These are phyloP conservation scores for Trichomonas vaginalis DNA, from an alignment of 208 protist genomes.

Conservation along the genomic window DNA sequence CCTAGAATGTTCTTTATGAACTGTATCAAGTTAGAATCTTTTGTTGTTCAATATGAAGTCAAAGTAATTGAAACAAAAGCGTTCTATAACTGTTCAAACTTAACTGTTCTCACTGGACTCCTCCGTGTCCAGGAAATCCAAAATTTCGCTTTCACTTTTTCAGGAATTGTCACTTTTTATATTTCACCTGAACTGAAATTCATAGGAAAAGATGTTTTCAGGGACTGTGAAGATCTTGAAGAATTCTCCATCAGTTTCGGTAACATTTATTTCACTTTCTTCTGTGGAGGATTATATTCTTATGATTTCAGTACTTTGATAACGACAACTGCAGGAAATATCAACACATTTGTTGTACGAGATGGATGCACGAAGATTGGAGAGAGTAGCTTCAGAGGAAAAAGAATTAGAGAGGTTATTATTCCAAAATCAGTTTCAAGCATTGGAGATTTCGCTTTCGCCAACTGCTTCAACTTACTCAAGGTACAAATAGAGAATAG, in stretches of 20 bases:
- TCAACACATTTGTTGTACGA: not conserved
- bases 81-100: not conserved
- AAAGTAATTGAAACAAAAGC: not conserved
- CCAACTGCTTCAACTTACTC: not conserved
- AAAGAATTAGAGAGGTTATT: not conserved
- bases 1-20: not conserved
- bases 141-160: not conserved
- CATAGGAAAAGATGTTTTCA: not conserved
- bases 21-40: not conserved
- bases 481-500: not conserved
- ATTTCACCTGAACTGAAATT: not conserved
- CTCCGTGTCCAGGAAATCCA: not conserved
- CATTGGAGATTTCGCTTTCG: not conserved
- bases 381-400: not conserved
- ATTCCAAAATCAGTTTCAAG: not conserved
- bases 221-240: not conserved
- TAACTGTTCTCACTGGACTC: not conserved
- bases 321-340: not conserved
- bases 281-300: not conserved
- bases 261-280: not conserved
- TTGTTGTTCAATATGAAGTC: not conserved
- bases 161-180: not conserved
- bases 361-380: not conserved
- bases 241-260: not conserved
- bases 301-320: not conserved